phyloP scores from a whole-genome alignment of 345 rosid species.

The Gossypium raimondii region DNA sequence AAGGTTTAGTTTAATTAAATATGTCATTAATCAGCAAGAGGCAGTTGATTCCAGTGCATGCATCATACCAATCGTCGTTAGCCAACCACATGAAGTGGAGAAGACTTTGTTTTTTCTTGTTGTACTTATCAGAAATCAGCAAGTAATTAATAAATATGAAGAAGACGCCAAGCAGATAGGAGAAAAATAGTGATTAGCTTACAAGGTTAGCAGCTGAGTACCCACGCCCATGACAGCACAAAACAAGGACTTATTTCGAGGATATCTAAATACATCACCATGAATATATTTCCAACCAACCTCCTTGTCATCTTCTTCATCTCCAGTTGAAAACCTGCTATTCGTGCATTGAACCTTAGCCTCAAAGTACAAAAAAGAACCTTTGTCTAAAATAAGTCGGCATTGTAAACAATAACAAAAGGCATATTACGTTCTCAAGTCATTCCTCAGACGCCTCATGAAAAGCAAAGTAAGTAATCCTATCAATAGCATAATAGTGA shows the following conservation, averaged over 20 bases:
- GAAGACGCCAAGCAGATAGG: background rate
- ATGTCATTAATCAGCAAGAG: background rate
- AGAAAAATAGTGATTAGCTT: slow-evolving; percentile 32
- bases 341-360: slow-evolving; percentile 11
- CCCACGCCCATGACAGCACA: slow-evolving; percentile 76
- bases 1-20: background rate
- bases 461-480: slow-evolving; percentile 54
- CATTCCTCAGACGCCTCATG: slow-evolving; percentile 64
- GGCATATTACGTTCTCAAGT: slow-evolving; percentile 49
- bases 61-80: background rate
- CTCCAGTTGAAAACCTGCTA: slow-evolving; percentile 53
- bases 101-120: background rate
- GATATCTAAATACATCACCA: slow-evolving; percentile 67
- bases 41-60: background rate
- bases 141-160: background rate
- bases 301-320: slow-evolving; percentile 77
- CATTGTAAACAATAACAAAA: slow-evolving; percentile 2
- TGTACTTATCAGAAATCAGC: background rate
- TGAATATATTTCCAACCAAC: slow-evolving; percentile 76
- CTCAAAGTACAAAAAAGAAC: background rate
- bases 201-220: slow-evolving; percentile 67
- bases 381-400: background rate
- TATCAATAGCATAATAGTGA: slow-evolving; percentile 45
- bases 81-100: background rate
- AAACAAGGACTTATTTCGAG: slow-evolving; percentile 59